Evolutionary conservation across 371 early-diverging fungal species (phyloP).

Genomic region (Encephalitozoon intestinalis): DNA sequence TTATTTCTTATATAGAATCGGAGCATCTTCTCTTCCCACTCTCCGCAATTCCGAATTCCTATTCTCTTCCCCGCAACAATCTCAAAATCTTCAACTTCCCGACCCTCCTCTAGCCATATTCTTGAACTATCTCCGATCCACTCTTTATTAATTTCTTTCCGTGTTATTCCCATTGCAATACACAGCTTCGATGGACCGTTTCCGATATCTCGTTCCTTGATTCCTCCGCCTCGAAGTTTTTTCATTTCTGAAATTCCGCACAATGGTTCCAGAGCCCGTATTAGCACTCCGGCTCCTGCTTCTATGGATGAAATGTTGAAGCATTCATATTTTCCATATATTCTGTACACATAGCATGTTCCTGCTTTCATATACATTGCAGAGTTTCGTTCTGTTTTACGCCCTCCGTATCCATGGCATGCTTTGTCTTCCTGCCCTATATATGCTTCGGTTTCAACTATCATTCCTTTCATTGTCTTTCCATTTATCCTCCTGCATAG

Average conservation of each 20-base stretch:
- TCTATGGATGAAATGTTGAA: not conserved
- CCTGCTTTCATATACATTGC: constrained; percentile 7
- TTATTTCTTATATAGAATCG: not conserved
- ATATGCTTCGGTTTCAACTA: constrained; percentile 1
- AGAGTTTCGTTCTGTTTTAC: not conserved
- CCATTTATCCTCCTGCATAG: not conserved
- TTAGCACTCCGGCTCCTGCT: not conserved
- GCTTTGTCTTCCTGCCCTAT: not conserved
- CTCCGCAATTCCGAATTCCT: not conserved
- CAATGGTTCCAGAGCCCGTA: not conserved
- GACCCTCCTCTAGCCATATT: not conserved
- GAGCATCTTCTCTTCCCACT: not conserved
- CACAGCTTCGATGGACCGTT: constrained; percentile 15
- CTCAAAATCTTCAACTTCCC: not conserved
- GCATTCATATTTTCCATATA: constrained; percentile 6
- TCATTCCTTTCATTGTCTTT: not conserved
- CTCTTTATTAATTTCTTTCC: not conserved
- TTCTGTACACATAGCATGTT: constrained; percentile 1
- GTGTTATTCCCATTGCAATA: constrained; percentile 3
- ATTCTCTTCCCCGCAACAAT: not conserved
- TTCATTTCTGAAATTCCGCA: not conserved
- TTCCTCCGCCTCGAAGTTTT: not conserved
- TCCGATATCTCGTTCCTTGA: not conserved
- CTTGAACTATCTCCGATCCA: not conserved
- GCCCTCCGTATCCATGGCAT: not conserved